These are phyloP conservation scores for Pachysandra terminalis DNA, from an alignment of 164 flowering plant genomes.

Conservation along the genomic window DNA sequence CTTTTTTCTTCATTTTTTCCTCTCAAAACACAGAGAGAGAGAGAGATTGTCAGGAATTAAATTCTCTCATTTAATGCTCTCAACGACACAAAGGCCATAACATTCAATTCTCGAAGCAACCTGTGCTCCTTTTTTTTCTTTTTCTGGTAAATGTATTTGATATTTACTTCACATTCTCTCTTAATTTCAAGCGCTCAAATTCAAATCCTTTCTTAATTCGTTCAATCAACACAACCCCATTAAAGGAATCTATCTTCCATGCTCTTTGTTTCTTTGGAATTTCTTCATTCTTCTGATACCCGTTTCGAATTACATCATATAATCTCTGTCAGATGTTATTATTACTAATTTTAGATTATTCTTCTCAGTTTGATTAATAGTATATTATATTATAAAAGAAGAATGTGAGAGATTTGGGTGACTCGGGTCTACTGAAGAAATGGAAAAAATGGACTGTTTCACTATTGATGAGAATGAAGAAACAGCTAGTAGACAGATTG, in stretches of 20 bases:
- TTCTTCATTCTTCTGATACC: slow-evolving; percentile 6
- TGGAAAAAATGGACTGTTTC: slow-evolving; percentile 31
- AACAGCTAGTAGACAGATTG: slow-evolving; percentile 14
- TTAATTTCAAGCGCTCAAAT: neutral
- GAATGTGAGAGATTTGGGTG: slow-evolving; percentile 10
- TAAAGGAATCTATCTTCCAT: slow-evolving; percentile 4
- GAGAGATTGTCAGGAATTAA: slow-evolving; percentile 21
- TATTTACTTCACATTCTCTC: slow-evolving; percentile 1
- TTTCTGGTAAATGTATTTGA: neutral
- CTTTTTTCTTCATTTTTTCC: too few relatives aligned
- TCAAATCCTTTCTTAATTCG: neutral
- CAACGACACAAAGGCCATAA: slow-evolving; percentile 37
- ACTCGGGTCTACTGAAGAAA: slow-evolving; percentile 1
- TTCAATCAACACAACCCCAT: slow-evolving; percentile 5
- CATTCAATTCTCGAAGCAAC: slow-evolving; percentile 33
- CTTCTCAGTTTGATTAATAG: neutral
- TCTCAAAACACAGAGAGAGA: neutral
- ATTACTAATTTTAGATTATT: neutral
- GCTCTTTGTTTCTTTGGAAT: neutral
- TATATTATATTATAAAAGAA: neutral
- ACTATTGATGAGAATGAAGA: slow-evolving; percentile 23
- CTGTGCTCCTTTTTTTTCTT: slow-evolving; percentile 25
- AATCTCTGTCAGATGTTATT: neutral
- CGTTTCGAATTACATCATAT: slow-evolving; percentile 2
- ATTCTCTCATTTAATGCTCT: slow-evolving; percentile 44